Evolutionary conservation across 208 protist genomes (phyloP).

Genomic region (Phytomonas francai): DNA sequence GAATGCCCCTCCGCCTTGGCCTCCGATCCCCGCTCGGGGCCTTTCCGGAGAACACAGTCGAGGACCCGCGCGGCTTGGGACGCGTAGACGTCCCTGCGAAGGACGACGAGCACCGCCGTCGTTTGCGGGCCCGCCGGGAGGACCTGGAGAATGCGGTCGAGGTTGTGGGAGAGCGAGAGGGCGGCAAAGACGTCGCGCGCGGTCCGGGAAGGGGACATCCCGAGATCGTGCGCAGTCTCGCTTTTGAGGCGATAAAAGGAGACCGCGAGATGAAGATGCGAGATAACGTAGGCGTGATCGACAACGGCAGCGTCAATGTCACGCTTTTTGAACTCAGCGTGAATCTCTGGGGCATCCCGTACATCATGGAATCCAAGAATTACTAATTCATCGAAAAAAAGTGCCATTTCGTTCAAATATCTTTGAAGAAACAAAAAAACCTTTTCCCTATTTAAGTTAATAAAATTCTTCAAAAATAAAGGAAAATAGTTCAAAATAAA

Average conservation of each 20-base stretch:
- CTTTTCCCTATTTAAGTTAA: background rate
- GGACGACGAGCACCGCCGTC: conserved; percentile 40
- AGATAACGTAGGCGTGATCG: conserved; percentile 60
- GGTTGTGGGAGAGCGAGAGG: conserved; percentile 53
- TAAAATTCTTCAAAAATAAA: background rate
- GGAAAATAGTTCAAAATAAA: background rate
- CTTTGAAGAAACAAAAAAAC: background rate
- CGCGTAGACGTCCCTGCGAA: background rate
- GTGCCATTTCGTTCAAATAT: conserved; percentile 8
- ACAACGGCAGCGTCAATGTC: conserved; percentile 59
- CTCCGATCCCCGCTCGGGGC: background rate
- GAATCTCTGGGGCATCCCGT: conserved; percentile 25
- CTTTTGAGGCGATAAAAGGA: conserved; percentile 43
- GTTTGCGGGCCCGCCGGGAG: conserved; percentile 42
- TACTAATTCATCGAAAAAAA: conserved; percentile 25
- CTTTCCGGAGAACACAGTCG: background rate
- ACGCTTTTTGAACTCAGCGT: conserved; percentile 30
- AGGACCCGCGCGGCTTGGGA: background rate
- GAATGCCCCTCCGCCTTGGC: background rate
- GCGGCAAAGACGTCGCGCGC: conserved; percentile 45
- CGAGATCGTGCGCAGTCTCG: background rate
- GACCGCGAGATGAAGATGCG: conserved; percentile 50
- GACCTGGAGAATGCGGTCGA: conserved; percentile 42
- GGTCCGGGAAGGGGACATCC: background rate
- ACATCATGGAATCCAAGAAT: conserved; percentile 49